A percentile compares a stretch with the other conserved stretches of the same genome.
These are phyloP conservation scores for Trametes coccinea DNA, from an alignment of 768 basidiomycete species.

Conservation along the genomic window DNA sequence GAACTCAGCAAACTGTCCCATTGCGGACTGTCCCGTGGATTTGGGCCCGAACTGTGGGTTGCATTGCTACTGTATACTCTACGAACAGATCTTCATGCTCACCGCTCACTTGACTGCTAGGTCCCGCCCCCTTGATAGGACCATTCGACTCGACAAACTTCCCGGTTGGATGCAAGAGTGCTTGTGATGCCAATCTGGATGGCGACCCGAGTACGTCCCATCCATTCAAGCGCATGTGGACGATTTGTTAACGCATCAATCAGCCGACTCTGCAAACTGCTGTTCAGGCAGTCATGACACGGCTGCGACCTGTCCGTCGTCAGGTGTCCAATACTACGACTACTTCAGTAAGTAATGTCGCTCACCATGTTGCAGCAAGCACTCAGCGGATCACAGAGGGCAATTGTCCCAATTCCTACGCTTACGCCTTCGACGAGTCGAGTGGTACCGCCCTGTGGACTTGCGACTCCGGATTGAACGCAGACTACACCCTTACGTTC, in stretches of 20 bases:
- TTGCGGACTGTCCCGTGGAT: conserved; percentile 34
- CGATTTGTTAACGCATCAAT: neutral
- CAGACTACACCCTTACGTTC: conserved; percentile 34
- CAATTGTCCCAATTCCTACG: conserved; percentile 28
- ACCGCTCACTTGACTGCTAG: conserved; percentile 3
- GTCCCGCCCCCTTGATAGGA: conserved; percentile 31
- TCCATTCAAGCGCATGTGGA: neutral
- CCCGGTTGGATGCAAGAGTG: conserved; percentile 35
- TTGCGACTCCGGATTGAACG: conserved; percentile 39
- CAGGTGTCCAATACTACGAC: conserved; percentile 32
- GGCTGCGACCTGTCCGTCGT: conserved; percentile 33
- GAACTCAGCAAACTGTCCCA: conserved; percentile 31
- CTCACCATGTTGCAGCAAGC: too few species aligned
- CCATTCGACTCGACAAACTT: conserved; percentile 34
- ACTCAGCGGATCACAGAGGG: conserved; percentile 18
- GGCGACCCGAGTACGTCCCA: conserved; percentile 27
- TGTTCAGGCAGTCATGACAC: conserved; percentile 35
- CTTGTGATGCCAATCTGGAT: conserved; percentile 34
- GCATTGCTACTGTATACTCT: too few species aligned
- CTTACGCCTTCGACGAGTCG: conserved; percentile 27
- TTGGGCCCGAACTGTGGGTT: conserved; percentile 31
- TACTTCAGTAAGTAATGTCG: conserved; percentile 26
- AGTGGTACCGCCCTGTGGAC: conserved; percentile 53
- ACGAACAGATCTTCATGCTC: too few species aligned
- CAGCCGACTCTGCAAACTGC: conserved; percentile 36